These are phyloP conservation scores for Pontederia crassipes DNA, from an alignment of 176 grass and related monocot genomes.

Conservation along the genomic window DNA sequence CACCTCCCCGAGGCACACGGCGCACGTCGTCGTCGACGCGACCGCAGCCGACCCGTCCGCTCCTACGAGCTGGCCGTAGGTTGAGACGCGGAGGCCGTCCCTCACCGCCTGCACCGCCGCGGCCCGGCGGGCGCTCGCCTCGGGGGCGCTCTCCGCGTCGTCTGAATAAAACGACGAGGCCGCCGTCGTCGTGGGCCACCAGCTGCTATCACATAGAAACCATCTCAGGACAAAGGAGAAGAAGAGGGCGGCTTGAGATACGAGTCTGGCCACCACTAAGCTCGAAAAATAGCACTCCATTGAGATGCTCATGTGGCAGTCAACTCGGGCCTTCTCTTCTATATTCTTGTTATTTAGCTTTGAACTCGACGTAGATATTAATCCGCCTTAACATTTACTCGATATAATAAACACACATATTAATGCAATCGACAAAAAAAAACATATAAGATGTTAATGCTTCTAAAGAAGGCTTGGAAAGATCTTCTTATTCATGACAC, in stretches of 20 bases:
- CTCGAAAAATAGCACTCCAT: background rate
- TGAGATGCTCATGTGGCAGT: background rate
- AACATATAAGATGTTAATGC: no score
- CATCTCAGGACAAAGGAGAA: background rate
- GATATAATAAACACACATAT: no score
- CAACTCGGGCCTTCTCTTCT: no score
- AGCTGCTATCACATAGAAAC: background rate
- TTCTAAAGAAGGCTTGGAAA: no score
- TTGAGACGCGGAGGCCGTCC: background rate
- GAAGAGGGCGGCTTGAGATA: background rate
- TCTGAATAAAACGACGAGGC: background rate
- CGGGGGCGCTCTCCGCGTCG: background rate
- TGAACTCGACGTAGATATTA: no score
- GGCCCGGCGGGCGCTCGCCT: background rate
- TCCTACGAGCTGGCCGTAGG: background rate
- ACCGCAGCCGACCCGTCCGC: background rate
- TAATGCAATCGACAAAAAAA: no score
- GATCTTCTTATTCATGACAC: no score
- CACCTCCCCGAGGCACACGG: constrained; percentile 4
- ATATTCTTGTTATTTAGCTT: no score
- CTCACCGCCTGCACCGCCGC: constrained; percentile 1
- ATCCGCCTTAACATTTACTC: no score
- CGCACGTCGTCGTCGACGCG: background rate
- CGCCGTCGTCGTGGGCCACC: no score
- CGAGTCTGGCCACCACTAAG: background rate